phyloP scores from a whole-genome alignment of 306 rosid species.

The Morella rubra region DNA sequence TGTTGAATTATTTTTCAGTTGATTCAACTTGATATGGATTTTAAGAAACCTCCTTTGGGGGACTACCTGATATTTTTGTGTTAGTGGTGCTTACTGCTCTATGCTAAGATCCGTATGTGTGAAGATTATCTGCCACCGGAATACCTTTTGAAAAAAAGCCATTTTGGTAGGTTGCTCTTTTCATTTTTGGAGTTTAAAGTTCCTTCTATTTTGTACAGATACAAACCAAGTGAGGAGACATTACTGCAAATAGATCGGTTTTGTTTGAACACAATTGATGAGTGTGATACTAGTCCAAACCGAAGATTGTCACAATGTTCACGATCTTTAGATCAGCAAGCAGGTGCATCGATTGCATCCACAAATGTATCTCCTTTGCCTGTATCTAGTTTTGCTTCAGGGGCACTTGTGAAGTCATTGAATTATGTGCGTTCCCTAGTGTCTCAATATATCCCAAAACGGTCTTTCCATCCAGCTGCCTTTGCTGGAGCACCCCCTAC shows the following conservation, averaged over 20 bases:
- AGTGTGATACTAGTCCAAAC: slow-evolving; percentile 65
- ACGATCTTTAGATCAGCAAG: slow-evolving; percentile 52
- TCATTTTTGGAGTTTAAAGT: slow-evolving; percentile 21
- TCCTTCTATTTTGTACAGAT: slow-evolving; percentile 51
- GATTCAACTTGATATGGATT: slow-evolving; percentile 1
- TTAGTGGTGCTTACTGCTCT: neutral
- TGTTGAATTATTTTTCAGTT: neutral
- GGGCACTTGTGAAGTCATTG: slow-evolving; percentile 79
- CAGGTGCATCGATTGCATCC: slow-evolving; percentile 56
- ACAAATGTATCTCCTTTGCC: slow-evolving; percentile 62
- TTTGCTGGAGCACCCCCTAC: slow-evolving; percentile 80
- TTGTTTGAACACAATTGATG: slow-evolving; percentile 84
- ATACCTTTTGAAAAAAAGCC: slow-evolving; percentile 16
- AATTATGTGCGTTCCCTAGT: slow-evolving; percentile 92
- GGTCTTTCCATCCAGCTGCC: slow-evolving; percentile 81
- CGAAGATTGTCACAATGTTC: slow-evolving; percentile 57
- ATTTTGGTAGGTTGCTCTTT: slow-evolving; percentile 23
- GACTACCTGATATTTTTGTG: neutral
- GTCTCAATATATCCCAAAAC: slow-evolving; percentile 83
- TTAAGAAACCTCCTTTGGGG: neutral
- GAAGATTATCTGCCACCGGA: slow-evolving; percentile 1
- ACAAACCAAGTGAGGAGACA: slow-evolving; percentile 91
- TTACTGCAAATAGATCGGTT: slow-evolving; percentile 91
- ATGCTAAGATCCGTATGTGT: no score
- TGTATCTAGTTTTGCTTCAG: slow-evolving; percentile 81